Percentiles rank a stretch among this genome's conserved stretches.
These are phyloP conservation scores for Trametes sanguinea DNA, from an alignment of 768 basidiomycete genomes.

Conservation along the genomic window DNA sequence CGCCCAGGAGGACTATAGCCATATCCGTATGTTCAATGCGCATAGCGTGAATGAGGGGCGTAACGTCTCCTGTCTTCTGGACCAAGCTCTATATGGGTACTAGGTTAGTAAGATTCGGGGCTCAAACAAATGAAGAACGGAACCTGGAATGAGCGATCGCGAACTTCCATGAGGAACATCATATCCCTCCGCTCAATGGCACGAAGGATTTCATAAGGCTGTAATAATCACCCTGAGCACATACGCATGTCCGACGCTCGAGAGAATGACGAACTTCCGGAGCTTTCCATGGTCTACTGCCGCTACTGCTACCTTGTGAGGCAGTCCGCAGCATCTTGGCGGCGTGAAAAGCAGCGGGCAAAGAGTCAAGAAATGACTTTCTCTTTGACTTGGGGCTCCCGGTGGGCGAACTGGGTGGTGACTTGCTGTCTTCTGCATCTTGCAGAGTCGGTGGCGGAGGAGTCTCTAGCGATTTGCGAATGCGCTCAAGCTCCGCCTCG, in stretches of 20 bases:
- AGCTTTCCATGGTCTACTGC: constrained; percentile 44
- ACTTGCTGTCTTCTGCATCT: not conserved
- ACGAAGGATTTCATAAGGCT: constrained; percentile 72
- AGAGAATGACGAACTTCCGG: constrained; percentile 46
- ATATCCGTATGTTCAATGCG: constrained; percentile 82
- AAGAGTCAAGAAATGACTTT: constrained; percentile 14
- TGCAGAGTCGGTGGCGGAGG: not conserved
- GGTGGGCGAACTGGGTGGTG: not conserved
- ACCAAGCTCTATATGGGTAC: constrained; percentile 60
- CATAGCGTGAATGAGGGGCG: constrained; percentile 91
- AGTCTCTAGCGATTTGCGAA: constrained; percentile 13
- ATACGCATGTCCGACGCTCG: no score
- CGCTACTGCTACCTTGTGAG: constrained; percentile 2
- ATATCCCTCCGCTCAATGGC: constrained; percentile 88
- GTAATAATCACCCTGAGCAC: not conserved
- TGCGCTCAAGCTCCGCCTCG: constrained; percentile 16
- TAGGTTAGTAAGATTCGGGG: not conserved
- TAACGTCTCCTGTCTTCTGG: constrained; percentile 82
- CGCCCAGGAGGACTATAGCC: constrained; percentile 84
- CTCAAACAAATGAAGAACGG: no score
- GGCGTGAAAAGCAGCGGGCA: constrained; percentile 10
- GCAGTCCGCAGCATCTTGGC: constrained; percentile 9
- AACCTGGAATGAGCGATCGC: constrained; percentile 80
- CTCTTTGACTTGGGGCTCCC: constrained; percentile 11
- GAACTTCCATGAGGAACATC: constrained; percentile 78